Conservation (phyloP, 306 rosid genomes). For the Argentina anserina region DNA sequence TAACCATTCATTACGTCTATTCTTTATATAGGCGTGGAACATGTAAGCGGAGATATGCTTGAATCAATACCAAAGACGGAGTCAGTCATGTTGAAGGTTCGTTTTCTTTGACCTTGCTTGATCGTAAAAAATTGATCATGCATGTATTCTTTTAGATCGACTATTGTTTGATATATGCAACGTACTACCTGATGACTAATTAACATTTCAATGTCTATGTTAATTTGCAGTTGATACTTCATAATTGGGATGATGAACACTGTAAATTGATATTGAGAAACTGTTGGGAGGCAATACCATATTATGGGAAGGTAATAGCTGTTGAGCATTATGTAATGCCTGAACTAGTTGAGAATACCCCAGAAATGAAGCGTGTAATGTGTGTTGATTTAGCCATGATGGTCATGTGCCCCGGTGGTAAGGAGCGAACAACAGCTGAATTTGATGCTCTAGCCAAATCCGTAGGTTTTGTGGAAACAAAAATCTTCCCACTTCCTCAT, state of each 20-base stretch:
- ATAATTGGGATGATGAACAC: constrained; percentile 9
- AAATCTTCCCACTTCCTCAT: background rate
- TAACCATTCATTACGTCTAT: background rate
- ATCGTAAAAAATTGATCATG: background rate
- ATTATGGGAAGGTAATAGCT: constrained; percentile 13
- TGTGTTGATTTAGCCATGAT: background rate
- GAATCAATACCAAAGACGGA: background rate
- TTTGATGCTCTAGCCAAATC: background rate
- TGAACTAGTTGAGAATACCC: background rate
- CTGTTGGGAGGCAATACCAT: constrained; percentile 9
- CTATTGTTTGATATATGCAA: no score
- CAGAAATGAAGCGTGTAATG: background rate
- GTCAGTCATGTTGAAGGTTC: constrained; percentile 11
- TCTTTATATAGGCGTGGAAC: background rate
- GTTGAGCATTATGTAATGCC: constrained; percentile 3
- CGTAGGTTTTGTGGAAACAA: background rate
- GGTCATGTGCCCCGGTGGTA: background rate
- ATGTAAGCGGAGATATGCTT: constrained; percentile 17
- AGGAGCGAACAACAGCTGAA: background rate
- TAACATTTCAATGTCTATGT: background rate
- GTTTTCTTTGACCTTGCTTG: background rate
- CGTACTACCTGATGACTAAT: background rate
- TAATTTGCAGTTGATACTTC: constrained; percentile 11
- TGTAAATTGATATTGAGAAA: constrained; percentile 10
- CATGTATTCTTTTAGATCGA: background rate